These are phyloP conservation scores for Leishmania turanica DNA, from an alignment of 208 protist species.

Conservation along the genomic window DNA sequence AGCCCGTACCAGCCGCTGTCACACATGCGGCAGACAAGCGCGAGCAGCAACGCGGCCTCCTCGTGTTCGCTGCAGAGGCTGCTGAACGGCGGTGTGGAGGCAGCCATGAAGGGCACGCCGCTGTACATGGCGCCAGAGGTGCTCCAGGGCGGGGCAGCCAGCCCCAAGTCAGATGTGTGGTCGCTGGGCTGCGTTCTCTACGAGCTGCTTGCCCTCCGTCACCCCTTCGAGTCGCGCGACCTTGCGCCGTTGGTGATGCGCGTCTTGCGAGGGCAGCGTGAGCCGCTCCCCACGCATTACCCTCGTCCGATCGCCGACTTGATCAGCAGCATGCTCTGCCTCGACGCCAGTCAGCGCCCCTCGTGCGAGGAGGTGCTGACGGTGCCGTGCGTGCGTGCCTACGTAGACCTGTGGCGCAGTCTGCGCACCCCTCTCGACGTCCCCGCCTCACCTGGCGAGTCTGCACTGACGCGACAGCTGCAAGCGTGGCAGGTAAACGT, in stretches of 20 bases:
- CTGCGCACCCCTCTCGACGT: slow-evolving; percentile 36
- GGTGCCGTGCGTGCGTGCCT: slow-evolving; percentile 51
- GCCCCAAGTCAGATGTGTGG: slow-evolving; percentile 88
- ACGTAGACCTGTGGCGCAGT: slow-evolving; percentile 38
- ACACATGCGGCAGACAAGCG: background rate
- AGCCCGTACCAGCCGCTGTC: slow-evolving; percentile 4
- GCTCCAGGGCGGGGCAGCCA: slow-evolving; percentile 71
- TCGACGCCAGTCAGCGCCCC: slow-evolving; percentile 55
- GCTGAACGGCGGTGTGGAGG: slow-evolving; percentile 6
- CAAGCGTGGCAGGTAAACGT: slow-evolving; percentile 27
- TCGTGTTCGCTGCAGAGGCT: background rate
- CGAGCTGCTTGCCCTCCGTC: slow-evolving; percentile 83
- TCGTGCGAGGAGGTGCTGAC: slow-evolving; percentile 72
- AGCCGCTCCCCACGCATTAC: slow-evolving; percentile 76
- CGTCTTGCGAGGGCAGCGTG: slow-evolving; percentile 66
- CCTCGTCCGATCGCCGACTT: slow-evolving; percentile 49
- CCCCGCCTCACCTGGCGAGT: slow-evolving; percentile 32
- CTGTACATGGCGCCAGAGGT: slow-evolving; percentile 96
- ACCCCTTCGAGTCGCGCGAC: slow-evolving; percentile 85
- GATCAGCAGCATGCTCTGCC: slow-evolving; percentile 64
- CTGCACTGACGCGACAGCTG: slow-evolving; percentile 41
- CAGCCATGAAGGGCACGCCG: slow-evolving; percentile 92
- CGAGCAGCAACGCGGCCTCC: slow-evolving; percentile 4
- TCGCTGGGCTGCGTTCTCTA: slow-evolving; percentile 93
- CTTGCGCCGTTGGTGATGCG: slow-evolving; percentile 76